phyloP scores from a whole-genome alignment of 139 green algal species.

The Yamagishiella unicocca region DNA sequence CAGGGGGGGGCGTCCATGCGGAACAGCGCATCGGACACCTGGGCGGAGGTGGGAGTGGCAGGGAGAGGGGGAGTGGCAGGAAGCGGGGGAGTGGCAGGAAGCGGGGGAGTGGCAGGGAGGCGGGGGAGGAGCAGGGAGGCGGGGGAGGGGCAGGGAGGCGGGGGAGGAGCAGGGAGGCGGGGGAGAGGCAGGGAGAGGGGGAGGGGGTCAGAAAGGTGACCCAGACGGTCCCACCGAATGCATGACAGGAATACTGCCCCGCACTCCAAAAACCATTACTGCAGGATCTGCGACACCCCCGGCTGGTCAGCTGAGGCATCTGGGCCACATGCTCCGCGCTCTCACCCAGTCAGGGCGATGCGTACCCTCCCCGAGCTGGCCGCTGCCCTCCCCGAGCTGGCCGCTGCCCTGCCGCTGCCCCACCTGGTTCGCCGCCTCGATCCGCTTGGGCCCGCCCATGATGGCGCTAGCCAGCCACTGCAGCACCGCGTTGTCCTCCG shows the following conservation, averaged over 20 bases:
- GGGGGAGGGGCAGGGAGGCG: background rate
- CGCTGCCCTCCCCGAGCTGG: too few relatives aligned
- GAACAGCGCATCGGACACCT: constrained; percentile 35
- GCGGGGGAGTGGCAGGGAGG: background rate
- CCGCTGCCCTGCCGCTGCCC: background rate
- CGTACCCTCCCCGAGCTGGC: too few relatives aligned
- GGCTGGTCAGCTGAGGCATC: too few relatives aligned
- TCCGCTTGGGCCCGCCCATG: constrained; percentile 3
- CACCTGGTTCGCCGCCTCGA: constrained; percentile 16
- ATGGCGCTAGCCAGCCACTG: constrained; percentile 23
- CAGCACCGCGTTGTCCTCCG: constrained; percentile 5
- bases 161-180: background rate
- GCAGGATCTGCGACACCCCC: too few relatives aligned
- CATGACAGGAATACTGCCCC: too few relatives aligned
- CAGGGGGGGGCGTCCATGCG: constrained; percentile 41
- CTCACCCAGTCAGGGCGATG: too few relatives aligned
- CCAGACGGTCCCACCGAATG: too few relatives aligned
- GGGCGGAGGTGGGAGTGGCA: background rate
- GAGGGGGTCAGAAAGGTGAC: too few relatives aligned
- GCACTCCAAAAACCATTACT: too few relatives aligned
- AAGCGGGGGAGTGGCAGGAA: background rate
- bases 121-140: background rate
- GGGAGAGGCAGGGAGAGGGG: too few relatives aligned
- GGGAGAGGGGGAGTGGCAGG: background rate
- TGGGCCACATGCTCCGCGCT: too few relatives aligned